Evolutionary conservation across 73 alveolate genomes (phyloP).

Genomic region (Urostyla sp.): DNA sequence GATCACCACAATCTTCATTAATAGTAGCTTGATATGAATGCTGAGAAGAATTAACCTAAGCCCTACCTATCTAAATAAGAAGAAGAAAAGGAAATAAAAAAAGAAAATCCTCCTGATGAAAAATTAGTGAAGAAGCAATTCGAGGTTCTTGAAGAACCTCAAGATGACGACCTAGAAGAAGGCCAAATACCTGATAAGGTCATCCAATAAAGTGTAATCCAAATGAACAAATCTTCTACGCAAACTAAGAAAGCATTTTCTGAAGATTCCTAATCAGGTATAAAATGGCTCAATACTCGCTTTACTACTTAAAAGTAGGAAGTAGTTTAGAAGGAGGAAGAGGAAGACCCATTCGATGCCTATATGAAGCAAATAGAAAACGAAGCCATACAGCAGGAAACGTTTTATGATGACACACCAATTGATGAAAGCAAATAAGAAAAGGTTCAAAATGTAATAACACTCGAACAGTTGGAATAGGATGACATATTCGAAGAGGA

Average conservation of each 20-base stretch:
- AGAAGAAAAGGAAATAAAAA: not conserved
- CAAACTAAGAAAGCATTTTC: too few relatives aligned
- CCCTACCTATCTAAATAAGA: not conserved
- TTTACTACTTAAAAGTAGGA: not conserved
- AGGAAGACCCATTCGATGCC: slow-evolving; percentile 84
- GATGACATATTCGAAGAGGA: slow-evolving; percentile 50
- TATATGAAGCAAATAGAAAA: slow-evolving; percentile 75
- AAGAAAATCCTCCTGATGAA: not conserved
- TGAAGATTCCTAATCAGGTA: not conserved
- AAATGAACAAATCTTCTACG: too few relatives aligned
- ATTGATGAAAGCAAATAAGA: slow-evolving; percentile 64
- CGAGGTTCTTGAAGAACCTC: not conserved
- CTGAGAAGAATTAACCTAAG: not conserved
- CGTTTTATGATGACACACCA: slow-evolving; percentile 50
- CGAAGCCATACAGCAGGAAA: slow-evolving; percentile 19
- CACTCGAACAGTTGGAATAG: slow-evolving; percentile 47
- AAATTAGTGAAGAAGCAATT: not conserved
- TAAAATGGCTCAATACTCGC: not conserved
- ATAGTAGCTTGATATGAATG: not conserved
- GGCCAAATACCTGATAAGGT: not conserved
- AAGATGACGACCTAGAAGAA: not conserved
- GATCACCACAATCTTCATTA: slow-evolving; percentile 15
- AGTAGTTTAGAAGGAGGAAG: slow-evolving; percentile 69
- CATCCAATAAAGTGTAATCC: not conserved
- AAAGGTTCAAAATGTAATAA: slow-evolving; percentile 46